phyloP scores from a whole-genome alignment of 1,139 yeast genomes.

The Debaryomycetaceae sp. region DNA sequence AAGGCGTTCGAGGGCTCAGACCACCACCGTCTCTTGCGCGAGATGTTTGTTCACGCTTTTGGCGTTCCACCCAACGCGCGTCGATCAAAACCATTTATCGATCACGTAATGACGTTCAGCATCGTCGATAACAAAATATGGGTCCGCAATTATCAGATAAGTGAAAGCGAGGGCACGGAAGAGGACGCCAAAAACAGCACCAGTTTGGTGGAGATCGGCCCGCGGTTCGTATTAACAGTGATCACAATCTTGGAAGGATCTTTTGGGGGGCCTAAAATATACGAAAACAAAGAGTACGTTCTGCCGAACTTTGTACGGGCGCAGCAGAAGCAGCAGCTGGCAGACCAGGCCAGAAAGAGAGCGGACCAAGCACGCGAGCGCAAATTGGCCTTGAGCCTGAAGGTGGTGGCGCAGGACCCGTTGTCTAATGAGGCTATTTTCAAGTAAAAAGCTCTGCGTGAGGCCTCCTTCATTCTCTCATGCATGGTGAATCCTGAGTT shows the following conservation, averaged over 20 bases:
- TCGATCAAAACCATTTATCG: constrained; percentile 87
- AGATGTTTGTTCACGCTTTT: constrained; percentile 72
- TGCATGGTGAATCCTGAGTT: too few relatives aligned
- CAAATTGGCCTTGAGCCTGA: constrained; percentile 66
- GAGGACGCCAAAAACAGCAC: constrained; percentile 37
- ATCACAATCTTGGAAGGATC: constrained; percentile 93
- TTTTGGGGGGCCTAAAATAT: constrained; percentile 95
- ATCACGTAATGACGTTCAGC: constrained; percentile 88
- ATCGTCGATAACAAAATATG: constrained; percentile 91
- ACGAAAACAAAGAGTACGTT: constrained; percentile 92
- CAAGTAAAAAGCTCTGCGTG: too few relatives aligned
- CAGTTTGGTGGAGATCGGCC: constrained; percentile 90
- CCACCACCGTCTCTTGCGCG: constrained; percentile 70
- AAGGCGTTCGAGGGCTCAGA: constrained; percentile 47
- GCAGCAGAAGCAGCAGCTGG: constrained; percentile 70
- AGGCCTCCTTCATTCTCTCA: too few relatives aligned
- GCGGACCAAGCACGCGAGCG: constrained; percentile 71
- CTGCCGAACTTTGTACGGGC: constrained; percentile 95
- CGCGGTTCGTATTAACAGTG: constrained; percentile 87
- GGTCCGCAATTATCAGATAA: constrained; percentile 91
- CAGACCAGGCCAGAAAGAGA: constrained; percentile 68
- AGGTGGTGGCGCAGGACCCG: constrained; percentile 71
- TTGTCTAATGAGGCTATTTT: constrained; percentile 71
- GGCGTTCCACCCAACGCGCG: constrained; percentile 98
- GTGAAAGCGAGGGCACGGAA: constrained; percentile 56